Conservation (phyloP, 1,284 basidiomycete genomes). For the Irpex rosettiformis region DNA sequence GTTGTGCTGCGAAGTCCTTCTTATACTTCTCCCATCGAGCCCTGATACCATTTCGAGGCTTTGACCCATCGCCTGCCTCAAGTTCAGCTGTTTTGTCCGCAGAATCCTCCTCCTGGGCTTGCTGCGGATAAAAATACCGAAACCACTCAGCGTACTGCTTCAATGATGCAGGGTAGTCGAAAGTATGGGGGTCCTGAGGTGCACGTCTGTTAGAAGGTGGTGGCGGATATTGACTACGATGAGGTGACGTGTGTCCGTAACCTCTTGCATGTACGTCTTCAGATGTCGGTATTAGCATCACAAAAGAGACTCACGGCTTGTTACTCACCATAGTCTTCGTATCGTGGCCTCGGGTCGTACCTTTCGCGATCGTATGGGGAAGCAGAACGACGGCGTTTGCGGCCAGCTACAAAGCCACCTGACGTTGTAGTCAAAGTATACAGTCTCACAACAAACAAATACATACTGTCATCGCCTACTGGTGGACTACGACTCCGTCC, state of each 20-base stretch:
- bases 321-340: slow-evolving; percentile 72
- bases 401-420: slow-evolving; percentile 36
- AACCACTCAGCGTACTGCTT: slow-evolving; percentile 93
- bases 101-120: slow-evolving; percentile 74
- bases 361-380: slow-evolving; percentile 84
- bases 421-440: slow-evolving; percentile 14
- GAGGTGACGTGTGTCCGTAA: slow-evolving; percentile 55
- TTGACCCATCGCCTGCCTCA: slow-evolving; percentile 73
- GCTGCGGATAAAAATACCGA: slow-evolving; percentile 72
- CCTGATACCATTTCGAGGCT: slow-evolving; percentile 78
- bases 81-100: slow-evolving; percentile 78
- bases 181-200: slow-evolving; percentile 77
- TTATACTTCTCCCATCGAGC: slow-evolving; percentile 88
- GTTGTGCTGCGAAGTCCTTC: slow-evolving; percentile 79
- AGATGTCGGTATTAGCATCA: slow-evolving; percentile 10
- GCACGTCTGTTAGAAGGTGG: slow-evolving; percentile 51
- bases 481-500: slow-evolving; percentile 71
- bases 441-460: not conserved
- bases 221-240: slow-evolving; percentile 45
- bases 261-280: slow-evolving; percentile 63
- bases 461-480: slow-evolving; percentile 60
- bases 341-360: slow-evolving; percentile 77
- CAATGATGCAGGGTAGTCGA: slow-evolving; percentile 78
- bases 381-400: slow-evolving; percentile 80
- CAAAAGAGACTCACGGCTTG: slow-evolving; percentile 9